Evolutionary conservation across 2,329 filamentous ascomycete species (phyloP), one percentile per base, ranked within the genome.

Genomic region (Colletotrichum endophyticum): DNA sequence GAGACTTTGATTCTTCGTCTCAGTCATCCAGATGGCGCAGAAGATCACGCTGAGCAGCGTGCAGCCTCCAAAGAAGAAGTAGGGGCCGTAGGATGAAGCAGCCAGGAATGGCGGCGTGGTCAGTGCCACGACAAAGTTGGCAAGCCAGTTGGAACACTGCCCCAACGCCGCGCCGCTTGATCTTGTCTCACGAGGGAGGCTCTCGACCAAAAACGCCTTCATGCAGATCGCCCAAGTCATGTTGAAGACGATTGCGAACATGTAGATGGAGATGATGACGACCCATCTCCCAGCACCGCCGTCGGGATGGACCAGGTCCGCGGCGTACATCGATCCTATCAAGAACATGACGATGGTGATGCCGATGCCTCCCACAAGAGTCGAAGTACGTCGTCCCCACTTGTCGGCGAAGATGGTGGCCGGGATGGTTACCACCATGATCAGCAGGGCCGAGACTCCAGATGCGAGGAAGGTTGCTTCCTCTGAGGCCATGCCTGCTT

Each of bases 391-490:
- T 3, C 91, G 86, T 0, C 90, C 91, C 88, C 91, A 92, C 44
- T 83, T 83, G 77, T 93, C 91, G 0, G 91, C 89, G 66, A 88
- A 88, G 3, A 91, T 82, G 3, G 89, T 85, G 0, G 88, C 91
- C 0, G 90, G 90, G 2, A 92, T 86, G 0, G 90, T 91, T n/a
- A 87, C 85, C 6, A 84, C 85, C 28, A 92, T 86, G 76, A 92
- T 92, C 5, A 90, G 85, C 1, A 92, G 81, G 1, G 89, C 90
- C 0, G 91, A 91, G 4, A 92, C 85, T 0, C 91, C 91, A 0
- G 91, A 92, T 0, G 91, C 91, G 12, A 93, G 84, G 75, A 92
- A 91, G 0, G 87, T 89, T 2, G 89, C 87, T 73, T 88, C 85
- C 11, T 88, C 85, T 2, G 88, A 89, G 12, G 85, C 84, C 5